These are phyloP conservation scores for Penicillium verrucosum DNA, from an alignment of 2,329 filamentous ascomycete species.

Conservation along the genomic window DNA sequence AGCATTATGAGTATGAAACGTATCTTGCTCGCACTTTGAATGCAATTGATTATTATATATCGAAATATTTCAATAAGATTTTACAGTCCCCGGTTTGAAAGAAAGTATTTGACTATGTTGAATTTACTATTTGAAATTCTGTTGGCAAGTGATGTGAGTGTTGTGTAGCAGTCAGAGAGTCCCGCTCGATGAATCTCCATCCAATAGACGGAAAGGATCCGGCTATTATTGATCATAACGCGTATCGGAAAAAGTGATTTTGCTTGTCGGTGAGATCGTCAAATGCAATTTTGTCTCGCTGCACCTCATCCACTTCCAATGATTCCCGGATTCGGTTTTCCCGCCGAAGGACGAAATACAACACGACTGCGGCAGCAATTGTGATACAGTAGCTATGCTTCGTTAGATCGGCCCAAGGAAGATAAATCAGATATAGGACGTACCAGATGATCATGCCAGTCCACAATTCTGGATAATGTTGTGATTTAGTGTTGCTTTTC, in stretches of 20 bases:
- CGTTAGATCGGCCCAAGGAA: constrained; percentile 1
- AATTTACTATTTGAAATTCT: background rate
- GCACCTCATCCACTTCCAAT: constrained; percentile 55
- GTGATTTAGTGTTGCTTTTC: constrained; percentile 59
- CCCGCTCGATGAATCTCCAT: background rate
- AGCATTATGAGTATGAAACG: too few relatives aligned
- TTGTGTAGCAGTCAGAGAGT: background rate
- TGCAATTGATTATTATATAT: too few relatives aligned
- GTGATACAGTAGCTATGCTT: constrained; percentile 62
- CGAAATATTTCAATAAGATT: too few relatives aligned
- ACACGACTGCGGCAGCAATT: constrained; percentile 53
- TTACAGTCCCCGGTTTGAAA: background rate
- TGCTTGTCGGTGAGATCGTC: constrained; percentile 66
- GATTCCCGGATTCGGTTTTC: constrained; percentile 57
- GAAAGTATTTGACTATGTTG: background rate
- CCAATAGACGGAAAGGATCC: background rate
- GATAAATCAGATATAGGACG: constrained; percentile 12
- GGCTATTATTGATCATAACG: constrained; percentile 33
- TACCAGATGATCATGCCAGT: constrained; percentile 62
- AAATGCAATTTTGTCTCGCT: constrained; percentile 64
- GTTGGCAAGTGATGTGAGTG: background rate
- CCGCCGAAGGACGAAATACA: constrained; percentile 58
- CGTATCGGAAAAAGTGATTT: constrained; percentile 66
- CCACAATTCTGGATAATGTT: constrained; percentile 72
- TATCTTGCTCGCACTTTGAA: too few relatives aligned